Base-by-base conservation (phyloP, 2,329 filamentous ascomycete species). In the Colletotrichum melonis region DNA sequence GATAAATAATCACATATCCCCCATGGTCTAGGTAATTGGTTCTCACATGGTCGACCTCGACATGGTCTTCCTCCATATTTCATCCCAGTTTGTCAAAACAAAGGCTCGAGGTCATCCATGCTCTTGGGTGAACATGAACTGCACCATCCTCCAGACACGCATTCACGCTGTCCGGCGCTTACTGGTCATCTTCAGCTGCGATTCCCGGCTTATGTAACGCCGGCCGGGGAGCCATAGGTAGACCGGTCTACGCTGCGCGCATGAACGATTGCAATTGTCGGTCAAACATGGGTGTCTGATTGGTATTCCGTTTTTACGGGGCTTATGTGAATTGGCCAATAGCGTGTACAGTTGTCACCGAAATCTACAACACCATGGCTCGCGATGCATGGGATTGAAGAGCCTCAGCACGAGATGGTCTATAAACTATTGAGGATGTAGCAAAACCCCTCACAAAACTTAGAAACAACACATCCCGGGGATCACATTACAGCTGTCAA, bases 311-410 rank as follows among this genome's bases (percentile, higher is more conserved):
- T 8, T 56, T 8, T 12, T 38, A 42, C 58, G 59, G 60, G 42
- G 22, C 42, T 22, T 54, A 59, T n/a, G 26, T 19, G 28, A 19
- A 70, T 70, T 70, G 67, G 55, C 67, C 67, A 70, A 70, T 70
- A 11, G 30, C 1, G 28, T 30, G 12, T 16, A 22, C 12, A 19
- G 26, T 2, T 24, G 1, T 54, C 60, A 70, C 67, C 67, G 67
- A 64, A 7, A 55, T 63, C 2, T 49, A 5, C 9, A 26, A 52
- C n/a, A 28, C 30, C 14, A 14, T 32, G n/a, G 59, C 22, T 42
- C 42, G 28, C 22, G 54, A 66, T 57, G 52, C n/a, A 28, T 38
- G 35, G 16, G 24, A 24, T 28, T 7, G 32, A 24, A 65, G 67
- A 65, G 67, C 30, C 38, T 59, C 67, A 42, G 32, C 4, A 35